Base-by-base conservation (phyloP, 768 basidiomycete genomes). In the Antrodiella citrinella region DNA sequence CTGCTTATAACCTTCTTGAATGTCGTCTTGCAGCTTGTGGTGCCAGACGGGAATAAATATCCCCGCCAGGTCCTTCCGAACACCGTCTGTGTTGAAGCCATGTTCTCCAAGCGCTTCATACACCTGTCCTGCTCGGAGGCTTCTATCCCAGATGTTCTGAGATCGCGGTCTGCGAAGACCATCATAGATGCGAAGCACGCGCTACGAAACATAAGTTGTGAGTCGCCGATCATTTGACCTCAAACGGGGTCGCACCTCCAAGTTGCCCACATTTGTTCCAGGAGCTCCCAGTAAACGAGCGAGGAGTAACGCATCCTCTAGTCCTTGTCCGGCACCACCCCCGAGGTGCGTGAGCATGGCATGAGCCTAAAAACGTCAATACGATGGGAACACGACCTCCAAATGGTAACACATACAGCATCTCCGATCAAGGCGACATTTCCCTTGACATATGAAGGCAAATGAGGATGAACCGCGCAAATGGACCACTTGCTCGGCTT, bases 321-420 rank as follows among this genome's bases (percentile, higher is more conserved):
- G 44, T 1, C 50, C 49, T 26, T 54, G 53, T 1, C 50, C 53
- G 4, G 53, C 53, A 9, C 53, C 53, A 9, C 49, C 53, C 23
- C 48, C 49, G 21, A 54, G 46, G 39, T 54, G 50, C 4, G 53
- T 50, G 5, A 48, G 26, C 53, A 54, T 54, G 11, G 41, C 53
- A 40, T 54, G 53, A 4, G 53, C 53, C 53, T 54, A n/a, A 10
- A 4, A 30, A 15, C n/a, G 4, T 19, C 21, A 51, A n/a, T 35
- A 35, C 24, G 19, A 24, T 20, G 15, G 3, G 20, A 20, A 12
- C 3, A 2, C 25, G 22, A n/a, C n/a, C n/a, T n/a, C n/a, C n/a
- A n/a, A n/a, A n/a, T 35, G 30, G 5, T 5, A 22, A 15, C 7
- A 51, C 53, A 15, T n/a, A 51, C 53, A n/a, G 53, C 53, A 23